These are phyloP conservation scores for Trichoderma hamatum DNA, from an alignment of 2,329 filamentous ascomycete species.

Conservation along the genomic window DNA sequence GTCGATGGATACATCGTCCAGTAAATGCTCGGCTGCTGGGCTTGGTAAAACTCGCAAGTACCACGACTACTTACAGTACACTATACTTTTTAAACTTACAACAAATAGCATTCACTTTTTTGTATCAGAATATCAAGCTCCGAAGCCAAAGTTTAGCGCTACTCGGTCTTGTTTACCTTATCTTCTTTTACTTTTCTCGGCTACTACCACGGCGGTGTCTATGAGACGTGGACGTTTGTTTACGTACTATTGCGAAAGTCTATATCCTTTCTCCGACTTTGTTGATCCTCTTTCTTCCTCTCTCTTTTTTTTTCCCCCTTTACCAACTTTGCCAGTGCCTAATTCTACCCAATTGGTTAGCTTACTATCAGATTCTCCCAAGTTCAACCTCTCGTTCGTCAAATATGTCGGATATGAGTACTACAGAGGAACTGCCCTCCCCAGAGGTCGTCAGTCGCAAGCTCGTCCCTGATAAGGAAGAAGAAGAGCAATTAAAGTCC, in stretches of 20 bases:
- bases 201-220: background rate
- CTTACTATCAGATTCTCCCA: background rate
- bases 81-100: background rate
- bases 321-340: background rate
- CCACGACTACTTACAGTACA: background rate
- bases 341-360: background rate
- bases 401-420: background rate
- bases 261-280: background rate
- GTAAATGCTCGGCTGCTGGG: background rate
- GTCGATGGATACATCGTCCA: background rate
- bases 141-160: conserved; percentile 7
- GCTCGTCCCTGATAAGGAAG: background rate
- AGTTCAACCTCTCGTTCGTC: background rate
- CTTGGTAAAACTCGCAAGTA: background rate
- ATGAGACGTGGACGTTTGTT: background rate
- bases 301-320: background rate
- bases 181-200: background rate
- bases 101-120: background rate
- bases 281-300: background rate
- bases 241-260: background rate
- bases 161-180: background rate
- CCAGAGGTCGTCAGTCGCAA: background rate
- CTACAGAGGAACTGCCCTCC: background rate
- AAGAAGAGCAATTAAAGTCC: conserved; percentile 31
- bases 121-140: background rate